Base-by-base conservation (phyloP, 2,329 filamentous ascomycete genomes). In the Bipolaris gigantea region DNA sequence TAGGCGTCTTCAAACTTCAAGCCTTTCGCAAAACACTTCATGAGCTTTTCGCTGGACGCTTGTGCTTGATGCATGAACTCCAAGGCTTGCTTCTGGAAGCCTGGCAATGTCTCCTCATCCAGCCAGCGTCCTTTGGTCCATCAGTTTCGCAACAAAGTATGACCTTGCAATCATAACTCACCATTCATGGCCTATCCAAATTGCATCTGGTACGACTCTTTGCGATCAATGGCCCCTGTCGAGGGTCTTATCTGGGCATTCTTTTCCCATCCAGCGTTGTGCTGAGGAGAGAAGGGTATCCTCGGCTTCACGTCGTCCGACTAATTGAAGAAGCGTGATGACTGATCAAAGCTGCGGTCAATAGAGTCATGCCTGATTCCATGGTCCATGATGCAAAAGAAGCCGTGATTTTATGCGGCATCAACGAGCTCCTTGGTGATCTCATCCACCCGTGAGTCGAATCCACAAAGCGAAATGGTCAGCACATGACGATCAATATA, bases 181-280 rank as follows among this genome's bases (percentile, higher is more conserved):
- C 75, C 77, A 11, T 77, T 67, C 78, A 83, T 81, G 52, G 77
- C 79, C 45, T 75, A 73, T n/a, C 84, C 82, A 57, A 84, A 85
- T 63, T 87, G 84, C 69, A 87, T 74, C 66, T 86, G 84, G 64
- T 86, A 85, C 10, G 80, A 83, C 68, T 87, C 84, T 62, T 86
- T 87, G 45, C 77, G 78, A 67, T 87, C 84, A 1, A 81, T 76
- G 1, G 76, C 74, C 10, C 84, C 84, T 0, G 84, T 87, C 3
- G 81, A 85, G 0, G 50, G 50, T 25, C 50, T 34, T 32, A 53
- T 49, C 16, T 53, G 50, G 8, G 50, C 50, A 56, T 77, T 79
- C 67, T 82, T 82, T 73, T 86, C 84, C 83, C 84, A 86, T 7
- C 84, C 84, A 1, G 81, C 80, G 59, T 87, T 86, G 54, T 79